Base-by-base conservation (phyloP, 352 stramenopile species). In the Phytophthora podocarpi region DNA sequence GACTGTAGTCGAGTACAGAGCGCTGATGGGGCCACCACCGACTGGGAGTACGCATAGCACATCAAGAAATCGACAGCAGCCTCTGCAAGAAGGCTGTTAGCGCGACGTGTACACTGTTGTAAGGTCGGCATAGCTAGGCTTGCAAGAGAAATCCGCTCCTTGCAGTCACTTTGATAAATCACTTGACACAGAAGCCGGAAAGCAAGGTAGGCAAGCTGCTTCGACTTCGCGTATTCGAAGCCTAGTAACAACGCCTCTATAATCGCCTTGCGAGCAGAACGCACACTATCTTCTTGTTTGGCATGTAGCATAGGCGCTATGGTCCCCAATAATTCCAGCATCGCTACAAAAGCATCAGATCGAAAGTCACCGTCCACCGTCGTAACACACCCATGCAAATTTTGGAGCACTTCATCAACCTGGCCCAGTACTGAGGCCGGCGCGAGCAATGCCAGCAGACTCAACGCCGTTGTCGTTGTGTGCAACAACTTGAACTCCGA, bases 11-110 rank as follows among this genome's bases (percentile, higher is more conserved):
- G 31, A 52, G 34, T 74, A 37, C 49, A 59, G 1, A 82, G 41
- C 1, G 81, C 69, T 26, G 83, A 70, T 9, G 83, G 69, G 10
- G 58, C 43, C 8, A 82, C 18, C 26, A 70, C 58, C 12, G 83
- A 87, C 18, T 73, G 71, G 5, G 80, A 86, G 28, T 88, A 75
- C 18, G 82, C 81, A 60, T 85, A 88, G 48, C 71, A 89, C 79
- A 91, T 85, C 18, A 95, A 60, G 37, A 91, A 93, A 42, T 95
- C 87, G 8, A 95, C 74, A 12, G 82, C 82, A 6, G 78, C 69
- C 50, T 95, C 82, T 6, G 78, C 59, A 20, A 95, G 50, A 45
- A 85, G 47, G 30, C 58, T 79, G 37, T 85, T 82, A 1, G 67
- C 63, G 1, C 64, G 64, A 49, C 59, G 37, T 9, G 68, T 50